Conservation (phyloP, 805 yeast species). For the Candida loeiensis region DNA sequence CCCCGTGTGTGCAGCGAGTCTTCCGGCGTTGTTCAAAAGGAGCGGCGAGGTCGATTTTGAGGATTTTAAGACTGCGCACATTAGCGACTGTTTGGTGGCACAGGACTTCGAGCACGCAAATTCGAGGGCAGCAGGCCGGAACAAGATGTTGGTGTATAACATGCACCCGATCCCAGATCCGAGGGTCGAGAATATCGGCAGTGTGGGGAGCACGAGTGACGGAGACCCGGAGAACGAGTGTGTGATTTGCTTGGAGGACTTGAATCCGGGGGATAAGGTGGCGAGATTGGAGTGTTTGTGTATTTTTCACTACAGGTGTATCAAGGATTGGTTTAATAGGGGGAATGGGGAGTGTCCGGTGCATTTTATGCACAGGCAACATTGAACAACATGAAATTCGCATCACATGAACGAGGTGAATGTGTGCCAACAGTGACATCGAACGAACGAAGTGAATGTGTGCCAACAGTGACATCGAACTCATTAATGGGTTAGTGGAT, state of each 20-base stretch:
- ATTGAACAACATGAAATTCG: neutral
- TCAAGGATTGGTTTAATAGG: constrained; percentile 86
- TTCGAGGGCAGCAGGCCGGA: constrained; percentile 48
- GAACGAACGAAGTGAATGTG: neutral
- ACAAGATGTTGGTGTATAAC: constrained; percentile 82
- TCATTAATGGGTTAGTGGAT: too few species aligned
- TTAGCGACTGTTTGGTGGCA: constrained; percentile 69
- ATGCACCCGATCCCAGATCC: constrained; percentile 47
- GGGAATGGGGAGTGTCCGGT: constrained; percentile 88
- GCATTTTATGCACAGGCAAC: constrained; percentile 44
- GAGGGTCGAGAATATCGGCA: constrained; percentile 27
- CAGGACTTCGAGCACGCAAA: constrained; percentile 57
- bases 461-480: neutral
- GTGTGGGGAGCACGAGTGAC: constrained; percentile 18
- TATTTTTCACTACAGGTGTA: constrained; percentile 88
- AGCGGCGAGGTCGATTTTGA: constrained; percentile 24
- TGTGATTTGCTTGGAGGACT: constrained; percentile 89
- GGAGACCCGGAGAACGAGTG: constrained; percentile 65
- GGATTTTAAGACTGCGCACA: constrained; percentile 58
- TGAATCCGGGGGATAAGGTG: constrained; percentile 80
- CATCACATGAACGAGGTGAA: neutral
- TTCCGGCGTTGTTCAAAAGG: constrained; percentile 21
- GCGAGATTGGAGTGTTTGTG: constrained; percentile 93
- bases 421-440: neutral
- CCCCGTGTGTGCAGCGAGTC: constrained; percentile 38